These are phyloP conservation scores for Trichoderma brevicompactum DNA, from an alignment of 2,329 filamentous ascomycete genomes.

Conservation along the genomic window DNA sequence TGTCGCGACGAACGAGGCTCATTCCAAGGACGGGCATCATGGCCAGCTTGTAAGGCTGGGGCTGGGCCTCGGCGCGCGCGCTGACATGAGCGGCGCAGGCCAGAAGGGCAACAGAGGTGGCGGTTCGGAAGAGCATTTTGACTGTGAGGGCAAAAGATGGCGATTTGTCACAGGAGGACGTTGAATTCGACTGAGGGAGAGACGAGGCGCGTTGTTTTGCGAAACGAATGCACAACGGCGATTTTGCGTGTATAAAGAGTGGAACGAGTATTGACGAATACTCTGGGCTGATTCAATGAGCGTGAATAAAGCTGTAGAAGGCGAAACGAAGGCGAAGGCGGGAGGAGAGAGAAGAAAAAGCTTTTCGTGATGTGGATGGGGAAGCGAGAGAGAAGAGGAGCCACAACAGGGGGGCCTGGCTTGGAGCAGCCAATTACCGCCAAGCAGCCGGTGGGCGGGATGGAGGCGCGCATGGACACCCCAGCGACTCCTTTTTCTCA, in stretches of 20 bases:
- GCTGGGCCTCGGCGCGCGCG: slow-evolving; percentile 33
- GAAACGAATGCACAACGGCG: slow-evolving; percentile 25
- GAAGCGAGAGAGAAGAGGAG: slow-evolving; percentile 27
- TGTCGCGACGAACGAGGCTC: slow-evolving; percentile 51
- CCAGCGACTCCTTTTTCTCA: slow-evolving; percentile 31
- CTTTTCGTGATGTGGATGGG: slow-evolving; percentile 26
- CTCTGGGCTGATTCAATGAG: slow-evolving; percentile 33
- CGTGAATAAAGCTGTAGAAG: slow-evolving; percentile 27
- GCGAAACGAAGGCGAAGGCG: slow-evolving; percentile 12
- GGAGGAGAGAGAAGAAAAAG: slow-evolving; percentile 23
- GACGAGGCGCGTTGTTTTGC: slow-evolving; percentile 12
- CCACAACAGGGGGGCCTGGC: background rate
- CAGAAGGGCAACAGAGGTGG: slow-evolving; percentile 43
- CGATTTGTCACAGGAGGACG: slow-evolving; percentile 4
- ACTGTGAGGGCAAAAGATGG: background rate
- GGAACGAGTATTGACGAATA: slow-evolving; percentile 39
- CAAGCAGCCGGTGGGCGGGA: slow-evolving; percentile 3
- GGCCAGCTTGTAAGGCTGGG: slow-evolving; percentile 46
- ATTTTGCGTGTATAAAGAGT: slow-evolving; percentile 31
- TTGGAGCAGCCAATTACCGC: slow-evolving; percentile 18
- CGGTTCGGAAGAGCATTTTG: slow-evolving; percentile 45
- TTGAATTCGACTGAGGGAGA: background rate
- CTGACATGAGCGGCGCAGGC: slow-evolving; percentile 42
- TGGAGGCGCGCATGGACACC: background rate
- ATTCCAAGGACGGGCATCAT: slow-evolving; percentile 45